phyloP scores from a whole-genome alignment of 306 rosid genomes.

The Aeschynomene evenia region DNA sequence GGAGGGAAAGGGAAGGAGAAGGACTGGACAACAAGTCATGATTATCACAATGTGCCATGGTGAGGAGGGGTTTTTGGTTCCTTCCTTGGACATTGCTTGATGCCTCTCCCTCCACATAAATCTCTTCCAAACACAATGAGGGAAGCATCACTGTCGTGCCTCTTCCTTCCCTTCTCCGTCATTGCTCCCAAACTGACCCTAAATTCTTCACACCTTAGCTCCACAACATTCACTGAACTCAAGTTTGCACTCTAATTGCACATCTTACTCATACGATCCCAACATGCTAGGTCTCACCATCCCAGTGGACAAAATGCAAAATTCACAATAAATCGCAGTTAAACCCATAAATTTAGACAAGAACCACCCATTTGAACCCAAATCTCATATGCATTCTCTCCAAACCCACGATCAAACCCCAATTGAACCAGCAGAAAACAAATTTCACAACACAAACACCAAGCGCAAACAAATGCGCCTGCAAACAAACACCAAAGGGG shows the following conservation, averaged over 20 bases:
- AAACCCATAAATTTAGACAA: conserved; percentile 20
- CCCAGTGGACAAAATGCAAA: background rate
- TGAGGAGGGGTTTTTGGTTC: no score
- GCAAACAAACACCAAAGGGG: conserved; percentile 1
- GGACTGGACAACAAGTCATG: no score
- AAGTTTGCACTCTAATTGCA: conserved; percentile 5
- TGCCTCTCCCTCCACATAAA: no score
- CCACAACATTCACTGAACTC: conserved; percentile 21
- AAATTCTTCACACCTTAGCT: conserved; percentile 10
- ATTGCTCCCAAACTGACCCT: no score
- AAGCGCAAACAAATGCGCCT: background rate
- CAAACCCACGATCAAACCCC: conserved; percentile 26
- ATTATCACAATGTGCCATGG: no score
- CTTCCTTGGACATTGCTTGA: no score
- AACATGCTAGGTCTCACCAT: background rate
- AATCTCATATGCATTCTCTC: conserved; percentile 28
- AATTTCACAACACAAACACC: background rate
- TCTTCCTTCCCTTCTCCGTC: no score
- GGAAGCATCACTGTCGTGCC: no score
- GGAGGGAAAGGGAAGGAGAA: no score
- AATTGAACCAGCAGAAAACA: conserved; percentile 18
- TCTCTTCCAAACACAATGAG: no score
- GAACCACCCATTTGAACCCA: conserved; percentile 18
- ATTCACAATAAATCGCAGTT: background rate
- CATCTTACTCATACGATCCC: background rate